These are phyloP conservation scores for Gyrodon lividus DNA, from an alignment of 768 basidiomycete genomes.

Conservation along the genomic window DNA sequence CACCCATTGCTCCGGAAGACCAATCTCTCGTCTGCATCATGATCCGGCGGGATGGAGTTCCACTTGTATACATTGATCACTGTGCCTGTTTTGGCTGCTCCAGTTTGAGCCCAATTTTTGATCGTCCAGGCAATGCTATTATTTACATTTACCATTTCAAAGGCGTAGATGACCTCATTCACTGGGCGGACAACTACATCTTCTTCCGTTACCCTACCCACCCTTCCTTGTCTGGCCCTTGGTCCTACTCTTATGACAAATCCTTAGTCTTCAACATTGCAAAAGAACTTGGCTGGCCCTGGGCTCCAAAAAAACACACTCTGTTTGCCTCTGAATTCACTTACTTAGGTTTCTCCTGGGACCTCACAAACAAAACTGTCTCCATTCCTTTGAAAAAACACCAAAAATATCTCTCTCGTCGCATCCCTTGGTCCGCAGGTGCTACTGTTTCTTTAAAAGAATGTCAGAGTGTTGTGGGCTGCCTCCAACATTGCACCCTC, in stretches of 20 bases:
- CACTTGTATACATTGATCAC: slow-evolving; percentile 7
- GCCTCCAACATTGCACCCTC: slow-evolving; percentile 36
- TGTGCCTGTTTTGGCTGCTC: slow-evolving; percentile 21
- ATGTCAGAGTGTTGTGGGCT: slow-evolving; percentile 31
- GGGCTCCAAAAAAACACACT: slow-evolving; percentile 26
- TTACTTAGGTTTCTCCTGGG: slow-evolving; percentile 43
- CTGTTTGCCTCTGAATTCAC: too few relatives aligned
- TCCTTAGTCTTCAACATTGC: slow-evolving; percentile 27
- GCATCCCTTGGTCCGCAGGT: slow-evolving; percentile 15
- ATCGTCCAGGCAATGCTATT: slow-evolving; percentile 32
- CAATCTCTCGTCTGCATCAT: not conserved
- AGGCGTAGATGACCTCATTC: slow-evolving; percentile 20
- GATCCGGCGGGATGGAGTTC: not conserved
- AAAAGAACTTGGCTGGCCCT: slow-evolving; percentile 33
- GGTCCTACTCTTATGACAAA: slow-evolving; percentile 16
- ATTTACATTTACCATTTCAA: slow-evolving; percentile 17
- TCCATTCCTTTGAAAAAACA: slow-evolving; percentile 32
- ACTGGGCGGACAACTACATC: slow-evolving; percentile 40
- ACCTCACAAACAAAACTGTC: slow-evolving; percentile 28
- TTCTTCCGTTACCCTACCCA: slow-evolving; percentile 26
- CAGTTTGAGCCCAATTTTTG: slow-evolving; percentile 30
- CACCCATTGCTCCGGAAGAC: slow-evolving; percentile 25
- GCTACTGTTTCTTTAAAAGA: slow-evolving; percentile 15
- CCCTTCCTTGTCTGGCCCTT: not conserved
- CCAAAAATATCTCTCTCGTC: slow-evolving; percentile 25